These are phyloP conservation scores for Cladophialophora chaetospira DNA, from an alignment of 2,329 filamentous ascomycete species.

Conservation along the genomic window DNA sequence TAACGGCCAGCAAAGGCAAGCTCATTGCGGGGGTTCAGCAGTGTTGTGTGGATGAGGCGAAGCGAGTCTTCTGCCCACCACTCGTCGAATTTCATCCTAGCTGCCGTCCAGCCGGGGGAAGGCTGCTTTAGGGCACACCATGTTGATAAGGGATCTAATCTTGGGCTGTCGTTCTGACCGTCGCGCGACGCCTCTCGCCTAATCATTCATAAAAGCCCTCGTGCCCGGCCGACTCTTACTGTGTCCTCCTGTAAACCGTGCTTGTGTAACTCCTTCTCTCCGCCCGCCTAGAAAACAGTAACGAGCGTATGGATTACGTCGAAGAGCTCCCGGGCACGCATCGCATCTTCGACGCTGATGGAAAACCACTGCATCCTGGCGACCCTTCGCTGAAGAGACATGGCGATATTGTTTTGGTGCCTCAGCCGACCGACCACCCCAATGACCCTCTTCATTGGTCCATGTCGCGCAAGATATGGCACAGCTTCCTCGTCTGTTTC, in stretches of 20 bases:
- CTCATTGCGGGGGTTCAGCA: conserved; percentile 9
- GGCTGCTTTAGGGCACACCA: conserved; percentile 8
- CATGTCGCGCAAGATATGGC: conserved; percentile 52
- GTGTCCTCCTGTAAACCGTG: neutral
- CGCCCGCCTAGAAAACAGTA: neutral
- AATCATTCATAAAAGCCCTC: conserved; percentile 8
- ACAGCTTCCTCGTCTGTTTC: conserved; percentile 55
- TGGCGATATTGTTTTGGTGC: conserved; percentile 54
- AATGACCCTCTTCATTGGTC: conserved; percentile 59
- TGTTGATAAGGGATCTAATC: conserved; percentile 15
- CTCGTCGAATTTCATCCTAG: neutral
- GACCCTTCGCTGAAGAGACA: conserved; percentile 34
- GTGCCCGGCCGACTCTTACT: conserved; percentile 2
- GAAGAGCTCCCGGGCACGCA: conserved; percentile 31
- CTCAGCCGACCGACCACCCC: conserved; percentile 55
- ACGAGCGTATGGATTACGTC: conserved; percentile 21
- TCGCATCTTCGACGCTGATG: conserved; percentile 31
- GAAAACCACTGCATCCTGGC: conserved; percentile 23
- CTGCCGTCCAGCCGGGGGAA: neutral
- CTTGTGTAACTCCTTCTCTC: neutral
- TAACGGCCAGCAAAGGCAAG: neutral
- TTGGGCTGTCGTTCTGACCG: conserved; percentile 4
- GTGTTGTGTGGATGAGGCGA: neutral
- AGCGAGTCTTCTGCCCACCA: neutral
- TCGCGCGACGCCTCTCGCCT: conserved; percentile 10